Percentiles rank a stretch among this genome's conserved stretches.
phyloP scores from a whole-genome alignment of 768 basidiomycete species.

The Gyrodon lividus region DNA sequence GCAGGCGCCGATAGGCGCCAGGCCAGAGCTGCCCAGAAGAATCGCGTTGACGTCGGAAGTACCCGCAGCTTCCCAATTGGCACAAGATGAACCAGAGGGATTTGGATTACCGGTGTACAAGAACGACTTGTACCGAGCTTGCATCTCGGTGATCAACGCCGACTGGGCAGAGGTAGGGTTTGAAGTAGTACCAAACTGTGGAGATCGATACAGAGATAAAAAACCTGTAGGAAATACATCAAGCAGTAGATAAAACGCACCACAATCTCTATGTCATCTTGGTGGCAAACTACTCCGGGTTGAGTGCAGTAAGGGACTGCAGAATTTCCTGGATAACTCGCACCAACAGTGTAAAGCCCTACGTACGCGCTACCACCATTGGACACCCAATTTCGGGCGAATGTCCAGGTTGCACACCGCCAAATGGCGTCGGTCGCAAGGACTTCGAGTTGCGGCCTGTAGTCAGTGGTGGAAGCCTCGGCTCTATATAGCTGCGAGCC shows the following conservation, averaged over 20 bases:
- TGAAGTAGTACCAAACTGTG: conserved; percentile 51
- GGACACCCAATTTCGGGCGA: conserved; percentile 64
- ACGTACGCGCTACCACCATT: conserved; percentile 67
- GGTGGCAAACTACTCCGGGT: conserved; percentile 65
- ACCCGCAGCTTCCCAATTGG: conserved; percentile 54
- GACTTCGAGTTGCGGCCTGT: conserved; percentile 51
- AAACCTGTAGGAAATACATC: background rate
- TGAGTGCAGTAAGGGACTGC: conserved; percentile 54
- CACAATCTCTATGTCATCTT: conserved; percentile 81
- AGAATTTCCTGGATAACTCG: conserved; percentile 70
- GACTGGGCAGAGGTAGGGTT: conserved; percentile 56
- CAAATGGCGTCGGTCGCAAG: conserved; percentile 71
- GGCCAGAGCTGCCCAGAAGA: conserved; percentile 57
- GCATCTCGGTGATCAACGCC: conserved; percentile 62
- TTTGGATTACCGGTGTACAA: conserved; percentile 63
- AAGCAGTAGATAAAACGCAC: conserved; percentile 39
- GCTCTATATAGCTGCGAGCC: conserved; percentile 48
- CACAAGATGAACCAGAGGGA: conserved; percentile 39
- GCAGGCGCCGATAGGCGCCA: conserved; percentile 57
- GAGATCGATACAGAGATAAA: conserved; percentile 10
- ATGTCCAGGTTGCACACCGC: conserved; percentile 71
- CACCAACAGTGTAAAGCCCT: conserved; percentile 61
- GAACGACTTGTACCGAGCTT: conserved; percentile 68
- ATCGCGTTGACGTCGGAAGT: conserved; percentile 54
- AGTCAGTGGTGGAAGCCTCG: conserved; percentile 25